Conservation (phyloP, 2,329 filamentous ascomycete species). For the Fusarium avenaceum region DNA sequence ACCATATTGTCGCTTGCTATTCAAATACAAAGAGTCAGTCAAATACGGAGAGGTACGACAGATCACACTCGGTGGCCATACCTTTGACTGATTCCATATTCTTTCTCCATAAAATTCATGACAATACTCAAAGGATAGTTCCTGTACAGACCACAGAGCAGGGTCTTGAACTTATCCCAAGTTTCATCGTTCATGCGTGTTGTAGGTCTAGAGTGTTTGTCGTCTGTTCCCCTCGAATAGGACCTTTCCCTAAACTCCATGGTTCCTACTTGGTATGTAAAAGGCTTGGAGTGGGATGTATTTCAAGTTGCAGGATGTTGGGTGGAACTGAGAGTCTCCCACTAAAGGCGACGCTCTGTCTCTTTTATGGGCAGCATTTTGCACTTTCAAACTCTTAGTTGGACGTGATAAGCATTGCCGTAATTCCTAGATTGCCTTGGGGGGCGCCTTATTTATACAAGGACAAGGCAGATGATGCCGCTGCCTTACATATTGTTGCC, state of each 20-base stretch:
- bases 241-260: constrained; percentile 31
- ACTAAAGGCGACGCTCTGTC: constrained; percentile 6
- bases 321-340: background rate
- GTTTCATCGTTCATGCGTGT: constrained; percentile 43
- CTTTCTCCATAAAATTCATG: constrained; percentile 40
- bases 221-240: constrained; percentile 19
- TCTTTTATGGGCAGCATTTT: constrained; percentile 32
- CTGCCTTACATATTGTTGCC: constrained; percentile 20
- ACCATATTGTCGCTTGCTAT: constrained; percentile 51
- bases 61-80: constrained; percentile 23
- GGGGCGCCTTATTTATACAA: constrained; percentile 37
- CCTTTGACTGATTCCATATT: constrained; percentile 37
- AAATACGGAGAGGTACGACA: background rate
- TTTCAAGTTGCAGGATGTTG: background rate
- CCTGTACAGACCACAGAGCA: constrained; percentile 41
- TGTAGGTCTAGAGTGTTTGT: constrained; percentile 36
- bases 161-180: constrained; percentile 42
- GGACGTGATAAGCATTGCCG: constrained; percentile 1
- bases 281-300: background rate
- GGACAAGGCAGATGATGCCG: constrained; percentile 18
- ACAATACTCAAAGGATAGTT: constrained; percentile 41
- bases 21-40: constrained; percentile 4
- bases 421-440: constrained; percentile 29
- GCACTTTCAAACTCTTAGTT: constrained; percentile 21
- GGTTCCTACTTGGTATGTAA: background rate